Evolutionary conservation across 371 early-diverging fungal species (phyloP).

Genomic region (Mortierella sp.): DNA sequence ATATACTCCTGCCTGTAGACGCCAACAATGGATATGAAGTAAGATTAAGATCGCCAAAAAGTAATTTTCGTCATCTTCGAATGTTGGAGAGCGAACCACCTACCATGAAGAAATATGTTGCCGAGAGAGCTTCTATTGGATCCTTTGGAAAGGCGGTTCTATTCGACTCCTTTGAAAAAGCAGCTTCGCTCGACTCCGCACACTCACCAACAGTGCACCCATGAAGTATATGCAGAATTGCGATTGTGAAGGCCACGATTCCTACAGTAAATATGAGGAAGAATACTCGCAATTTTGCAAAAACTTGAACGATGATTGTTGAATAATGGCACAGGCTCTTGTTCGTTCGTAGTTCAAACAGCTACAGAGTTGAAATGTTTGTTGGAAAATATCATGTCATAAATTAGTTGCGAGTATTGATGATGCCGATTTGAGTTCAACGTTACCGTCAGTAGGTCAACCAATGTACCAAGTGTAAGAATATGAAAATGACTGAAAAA

Average conservation of each 20-base stretch:
- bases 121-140: neutral
- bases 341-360: slow-evolving; percentile 25
- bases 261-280: slow-evolving; percentile 32
- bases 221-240: slow-evolving; percentile 17
- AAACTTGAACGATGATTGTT: slow-evolving; percentile 26
- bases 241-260: slow-evolving; percentile 21
- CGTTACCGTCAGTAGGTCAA: neutral
- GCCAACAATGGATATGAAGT: too few relatives aligned
- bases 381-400: too few relatives aligned
- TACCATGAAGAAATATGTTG: neutral
- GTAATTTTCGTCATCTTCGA: neutral
- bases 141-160: neutral
- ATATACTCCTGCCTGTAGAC: too few relatives aligned
- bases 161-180: too few relatives aligned
- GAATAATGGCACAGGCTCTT: slow-evolving; percentile 24
- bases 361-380: slow-evolving; percentile 11
- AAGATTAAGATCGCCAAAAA: too few relatives aligned
- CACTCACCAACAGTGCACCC: neutral
- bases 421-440: neutral
- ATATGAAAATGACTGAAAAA: neutral
- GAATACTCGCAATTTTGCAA: slow-evolving; percentile 25
- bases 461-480: neutral
- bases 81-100: too few relatives aligned
- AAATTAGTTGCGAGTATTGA: neutral
- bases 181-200: neutral